Evolutionary conservation across 108 stramenopile genomes (phyloP), one percentile per base, ranked within the genome.

Genomic region (Nitzschia sp.): DNA sequence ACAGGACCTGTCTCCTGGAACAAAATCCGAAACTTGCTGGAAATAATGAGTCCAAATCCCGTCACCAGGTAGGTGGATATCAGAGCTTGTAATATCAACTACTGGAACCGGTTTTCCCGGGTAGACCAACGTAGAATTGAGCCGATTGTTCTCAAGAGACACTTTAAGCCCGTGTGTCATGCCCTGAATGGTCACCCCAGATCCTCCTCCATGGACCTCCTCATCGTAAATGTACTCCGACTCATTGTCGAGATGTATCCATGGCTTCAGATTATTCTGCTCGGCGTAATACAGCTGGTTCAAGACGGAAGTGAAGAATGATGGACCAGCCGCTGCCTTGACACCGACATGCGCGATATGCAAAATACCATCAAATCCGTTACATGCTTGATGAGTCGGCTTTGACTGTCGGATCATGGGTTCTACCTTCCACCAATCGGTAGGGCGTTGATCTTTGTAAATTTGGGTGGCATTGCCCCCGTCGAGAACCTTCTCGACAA

Each of bases 31-130:
- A 0, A 75, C 61, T 45, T 70, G 69, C 16, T 71, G 45, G 28
- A 80, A 69, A 52, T 80, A 80, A 59, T 58, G 30, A 4, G 77
- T 50, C 79, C 79, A 80, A 35, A 80, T 59, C 0, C 79, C 79
- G 63, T 57, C 65, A 53, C 76, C 76, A 28, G 25, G 30, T 5
- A 74, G 59, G 5, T n/a, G 15, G 3, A 32, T 44, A 0, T 1
- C 19, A 0, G 44, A 8, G 0, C 28, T n/a, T 1, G 46, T 17
- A 3, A 1, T 8, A 21, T 29, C 13, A 1, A 2, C 41, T 29
- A 16, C 9, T 23, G 1, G 15, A 15, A 38, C 21, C 1, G 46
- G 56, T 29, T 33, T 27, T 5, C 46, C 56, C 23, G 68, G 68
- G 30, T 69, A 69, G 1, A 29, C 0, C 3, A 26, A 59, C 32